phyloP scores from a whole-genome alignment of 2,329 filamentous ascomycete species.

The Fusarium sp. region DNA sequence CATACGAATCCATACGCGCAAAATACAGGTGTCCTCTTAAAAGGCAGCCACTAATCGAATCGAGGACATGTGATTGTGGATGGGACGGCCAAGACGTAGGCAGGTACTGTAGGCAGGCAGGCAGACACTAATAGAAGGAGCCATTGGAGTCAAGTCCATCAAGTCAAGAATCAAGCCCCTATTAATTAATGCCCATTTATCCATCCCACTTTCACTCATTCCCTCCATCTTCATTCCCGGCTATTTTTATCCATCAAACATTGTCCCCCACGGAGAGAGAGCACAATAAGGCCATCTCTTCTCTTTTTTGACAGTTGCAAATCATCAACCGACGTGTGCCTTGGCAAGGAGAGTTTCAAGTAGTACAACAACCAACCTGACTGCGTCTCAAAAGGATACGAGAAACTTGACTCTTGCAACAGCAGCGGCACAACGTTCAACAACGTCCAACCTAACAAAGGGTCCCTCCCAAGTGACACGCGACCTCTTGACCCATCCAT shows the following conservation, averaged over 20 bases:
- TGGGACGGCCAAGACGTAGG: not conserved
- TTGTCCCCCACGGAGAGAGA: constrained; percentile 3
- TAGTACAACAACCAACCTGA: not conserved
- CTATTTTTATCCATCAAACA: not conserved
- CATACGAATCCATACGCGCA: not conserved
- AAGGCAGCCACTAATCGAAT: not conserved
- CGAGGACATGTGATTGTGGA: constrained; percentile 27
- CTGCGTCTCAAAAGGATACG: not conserved
- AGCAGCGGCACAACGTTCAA: not conserved
- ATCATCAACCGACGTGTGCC: constrained; percentile 4
- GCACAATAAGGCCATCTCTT: not conserved
- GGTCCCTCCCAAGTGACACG: constrained; percentile 17
- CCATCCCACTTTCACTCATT: not conserved
- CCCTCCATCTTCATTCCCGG: not conserved
- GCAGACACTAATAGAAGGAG: not conserved
- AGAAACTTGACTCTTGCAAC: not conserved
- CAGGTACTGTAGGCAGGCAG: not conserved
- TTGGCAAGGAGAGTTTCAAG: not conserved
- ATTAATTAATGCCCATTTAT: constrained; percentile 1
- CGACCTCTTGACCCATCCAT: constrained; percentile 15
- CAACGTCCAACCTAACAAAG: not conserved
- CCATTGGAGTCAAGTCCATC: not conserved
- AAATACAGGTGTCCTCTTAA: constrained; percentile 1
- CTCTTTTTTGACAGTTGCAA: not conserved
- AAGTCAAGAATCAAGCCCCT: not conserved